These are phyloP conservation scores for Xylaria digitata DNA, from an alignment of 2,329 filamentous ascomycete species.

Conservation along the genomic window DNA sequence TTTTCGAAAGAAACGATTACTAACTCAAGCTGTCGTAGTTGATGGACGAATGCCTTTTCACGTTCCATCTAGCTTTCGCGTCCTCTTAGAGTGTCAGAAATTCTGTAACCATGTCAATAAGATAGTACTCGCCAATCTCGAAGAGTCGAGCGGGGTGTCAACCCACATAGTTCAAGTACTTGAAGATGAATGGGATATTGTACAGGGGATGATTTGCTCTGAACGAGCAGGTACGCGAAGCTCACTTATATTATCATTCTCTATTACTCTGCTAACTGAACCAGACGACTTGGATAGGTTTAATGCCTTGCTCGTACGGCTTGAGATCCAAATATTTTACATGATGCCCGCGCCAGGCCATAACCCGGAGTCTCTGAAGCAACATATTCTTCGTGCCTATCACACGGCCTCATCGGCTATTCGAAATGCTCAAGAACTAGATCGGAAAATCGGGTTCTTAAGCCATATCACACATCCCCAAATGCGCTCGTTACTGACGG, in stretches of 20 bases:
- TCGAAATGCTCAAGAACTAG: slow-evolving; percentile 56
- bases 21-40: slow-evolving; percentile 41
- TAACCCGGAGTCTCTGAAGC: slow-evolving; percentile 54
- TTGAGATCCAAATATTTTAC: slow-evolving; percentile 67
- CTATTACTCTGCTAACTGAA: slow-evolving; percentile 31
- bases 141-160: slow-evolving; percentile 59
- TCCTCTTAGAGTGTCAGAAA: slow-evolving; percentile 62
- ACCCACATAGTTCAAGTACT: slow-evolving; percentile 60
- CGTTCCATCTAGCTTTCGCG: slow-evolving; percentile 58
- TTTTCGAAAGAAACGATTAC: background rate
- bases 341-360: slow-evolving; percentile 58
- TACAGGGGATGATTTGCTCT: slow-evolving; percentile 59
- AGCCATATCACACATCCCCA: slow-evolving; percentile 62
- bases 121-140: slow-evolving; percentile 60
- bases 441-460: slow-evolving; percentile 53
- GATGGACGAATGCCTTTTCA: slow-evolving; percentile 54
- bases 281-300: slow-evolving; percentile 60
- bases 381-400: slow-evolving; percentile 60
- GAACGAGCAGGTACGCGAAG: slow-evolving; percentile 58
- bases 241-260: background rate
- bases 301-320: slow-evolving; percentile 60
- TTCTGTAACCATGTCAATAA: slow-evolving; percentile 63
- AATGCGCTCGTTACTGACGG: slow-evolving; percentile 60
- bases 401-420: slow-evolving; percentile 61
- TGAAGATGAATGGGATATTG: slow-evolving; percentile 64